Percentiles rank a stretch among this genome's conserved stretches.
Evolutionary conservation across 495 filamentous ascomycete genomes (phyloP).

Genomic region (Venustampulla echinocandica): DNA sequence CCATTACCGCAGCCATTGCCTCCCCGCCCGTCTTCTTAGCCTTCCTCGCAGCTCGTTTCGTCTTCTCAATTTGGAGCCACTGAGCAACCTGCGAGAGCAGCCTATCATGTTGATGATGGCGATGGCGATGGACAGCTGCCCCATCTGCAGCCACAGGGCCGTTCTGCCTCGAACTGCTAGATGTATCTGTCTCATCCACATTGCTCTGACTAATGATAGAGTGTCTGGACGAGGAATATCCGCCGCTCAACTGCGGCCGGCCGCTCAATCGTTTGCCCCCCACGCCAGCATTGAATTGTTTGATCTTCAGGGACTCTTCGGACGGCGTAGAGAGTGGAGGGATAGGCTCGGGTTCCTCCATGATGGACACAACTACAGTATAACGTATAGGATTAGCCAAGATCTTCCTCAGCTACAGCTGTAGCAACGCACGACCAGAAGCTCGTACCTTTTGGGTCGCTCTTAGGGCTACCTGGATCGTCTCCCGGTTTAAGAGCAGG

Average conservation of each 20-base stretch:
- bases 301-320: conserved; percentile 10
- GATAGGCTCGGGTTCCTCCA: conserved; percentile 26
- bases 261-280: conserved; percentile 22
- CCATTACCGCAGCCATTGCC: background rate
- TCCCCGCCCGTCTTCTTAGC: conserved; percentile 7
- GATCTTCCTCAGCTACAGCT: too few species aligned
- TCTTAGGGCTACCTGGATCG: conserved; percentile 17
- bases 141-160: background rate
- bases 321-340: conserved; percentile 11
- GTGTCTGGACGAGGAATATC: conserved; percentile 15
- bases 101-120: conserved; percentile 31
- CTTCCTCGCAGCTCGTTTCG: conserved; percentile 33
- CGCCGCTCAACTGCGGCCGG: conserved; percentile 13
- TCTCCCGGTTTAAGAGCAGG: conserved; percentile 16
- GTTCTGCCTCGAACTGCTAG: background rate
- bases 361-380: conserved; percentile 24
- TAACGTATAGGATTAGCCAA: too few species aligned
- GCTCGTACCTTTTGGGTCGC: conserved; percentile 20
- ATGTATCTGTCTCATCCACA: conserved; percentile 15
- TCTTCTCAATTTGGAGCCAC: conserved; percentile 74
- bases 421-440: too few species aligned
- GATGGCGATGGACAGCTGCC: conserved; percentile 4
- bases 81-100: conserved; percentile 64
- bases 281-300: conserved; percentile 19
- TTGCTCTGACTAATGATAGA: conserved; percentile 16